Base-by-base conservation (phyloP, 106 monocot genomes). In the Dioscorea zingiberensis region DNA sequence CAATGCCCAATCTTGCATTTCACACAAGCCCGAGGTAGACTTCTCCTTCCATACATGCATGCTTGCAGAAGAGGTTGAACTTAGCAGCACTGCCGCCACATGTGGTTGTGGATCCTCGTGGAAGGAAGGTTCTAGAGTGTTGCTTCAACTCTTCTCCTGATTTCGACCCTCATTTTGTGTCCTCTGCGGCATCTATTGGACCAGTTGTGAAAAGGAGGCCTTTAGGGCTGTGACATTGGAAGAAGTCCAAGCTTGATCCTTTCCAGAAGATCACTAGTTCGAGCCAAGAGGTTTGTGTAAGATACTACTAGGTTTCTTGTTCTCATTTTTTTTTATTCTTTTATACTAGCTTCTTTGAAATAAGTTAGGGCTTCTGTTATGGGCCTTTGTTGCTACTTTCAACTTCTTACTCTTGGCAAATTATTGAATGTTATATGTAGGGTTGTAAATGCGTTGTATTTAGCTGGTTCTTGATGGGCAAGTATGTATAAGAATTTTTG, bases 161-260 rank as follows among this genome's bases (percentile, higher is more conserved):
- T 23, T 60, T 66, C 2, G 61, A 25, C 0, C 51, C 74, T 32
- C 23, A 73, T 12, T 58, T 72, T n/a, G 27, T 58, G 27, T 25
- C 61, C 7, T 26, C 71, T 2, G 54, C 58, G 13, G 21, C 55
- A 27, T 54, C 60, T 55, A 11, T 55, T 38, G 24, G 47, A 29
- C 77, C 90, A 23, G 64, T 65, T 59, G 79, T 85, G 81, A 98
- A 92, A 73, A 74, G 75, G n/a, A 69, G 4, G 58, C 87, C 7
- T 65, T 69, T 24, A 83, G 88, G 32, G 62, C 92, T 28, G 88
- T 81, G 58, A 88, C 88, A 55, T 77, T 88, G n/a, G 85, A n/a
- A 97, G 83, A 86, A 86, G 74, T 74, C 95, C 17, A 91, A 97
- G 81, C 83, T 88, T 9, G 91, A 88, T 47, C 70, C 86, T 17